A percentile compares a stretch with the other conserved stretches of the same genome.
phyloP scores from a whole-genome alignment of 2,329 filamentous ascomycete genomes.

The Colletotrichum orbiculare region DNA sequence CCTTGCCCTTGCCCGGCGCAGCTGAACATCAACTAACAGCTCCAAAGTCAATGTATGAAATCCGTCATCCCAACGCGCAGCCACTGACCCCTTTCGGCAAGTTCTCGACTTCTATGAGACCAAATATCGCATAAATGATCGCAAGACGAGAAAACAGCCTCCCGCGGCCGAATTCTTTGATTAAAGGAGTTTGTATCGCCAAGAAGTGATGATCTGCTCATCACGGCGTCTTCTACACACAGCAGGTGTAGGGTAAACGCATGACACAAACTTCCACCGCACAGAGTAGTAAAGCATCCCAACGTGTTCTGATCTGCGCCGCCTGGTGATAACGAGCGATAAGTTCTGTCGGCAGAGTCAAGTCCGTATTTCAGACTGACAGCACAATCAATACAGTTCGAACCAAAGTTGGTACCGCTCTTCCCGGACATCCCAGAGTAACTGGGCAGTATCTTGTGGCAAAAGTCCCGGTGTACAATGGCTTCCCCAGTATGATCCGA shows the following conservation, averaged over 20 bases:
- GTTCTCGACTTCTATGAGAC: slow-evolving; percentile 2
- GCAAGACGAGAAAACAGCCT: slow-evolving; percentile 14
- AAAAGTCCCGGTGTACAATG: slow-evolving; percentile 71
- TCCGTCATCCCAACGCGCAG: slow-evolving; percentile 8
- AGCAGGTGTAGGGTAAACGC: background rate
- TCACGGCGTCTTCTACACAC: background rate
- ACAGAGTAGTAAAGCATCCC: too few relatives aligned
- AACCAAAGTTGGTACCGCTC: slow-evolving; percentile 44
- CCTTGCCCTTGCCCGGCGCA: slow-evolving; percentile 5
- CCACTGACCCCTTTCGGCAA: background rate
- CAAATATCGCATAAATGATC: slow-evolving; percentile 8
- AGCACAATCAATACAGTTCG: slow-evolving; percentile 49
- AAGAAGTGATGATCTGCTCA: background rate
- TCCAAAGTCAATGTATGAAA: slow-evolving; percentile 15
- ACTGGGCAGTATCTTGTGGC: slow-evolving; percentile 66
- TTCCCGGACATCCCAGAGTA: slow-evolving; percentile 59
- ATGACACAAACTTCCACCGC: too few relatives aligned
- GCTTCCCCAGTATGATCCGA: slow-evolving; percentile 69
- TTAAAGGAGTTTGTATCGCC: slow-evolving; percentile 7
- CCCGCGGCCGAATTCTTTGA: background rate
- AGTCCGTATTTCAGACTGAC: slow-evolving; percentile 50
- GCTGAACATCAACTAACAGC: background rate
- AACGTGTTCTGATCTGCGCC: too few relatives aligned
- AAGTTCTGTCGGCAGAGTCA: slow-evolving; percentile 39
- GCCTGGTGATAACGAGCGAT: background rate